Base-by-base conservation (phyloP, 2,329 filamentous ascomycete genomes). In the Fusarium sp. region DNA sequence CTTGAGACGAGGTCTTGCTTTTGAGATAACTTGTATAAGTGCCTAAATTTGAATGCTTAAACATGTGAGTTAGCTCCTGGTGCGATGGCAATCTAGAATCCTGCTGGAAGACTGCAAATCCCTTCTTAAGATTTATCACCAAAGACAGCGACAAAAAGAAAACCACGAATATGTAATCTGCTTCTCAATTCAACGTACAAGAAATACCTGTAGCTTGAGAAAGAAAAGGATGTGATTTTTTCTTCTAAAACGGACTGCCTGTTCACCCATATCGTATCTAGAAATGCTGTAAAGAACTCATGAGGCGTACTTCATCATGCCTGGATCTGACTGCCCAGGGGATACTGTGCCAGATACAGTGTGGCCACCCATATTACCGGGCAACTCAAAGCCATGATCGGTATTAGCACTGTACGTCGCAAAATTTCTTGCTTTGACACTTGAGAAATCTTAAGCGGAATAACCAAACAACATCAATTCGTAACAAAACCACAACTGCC, bases 351-450 rank as follows among this genome's bases (percentile, higher is more conserved):
- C 0, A 0, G 15, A 4, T 0, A 70, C 69, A 49, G 71, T 73
- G 50, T n/a, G 11, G 14, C 27, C 5, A 6, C 4, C 11, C 6
- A 6, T 5, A 3, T 2, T 1, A 1, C 3, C 4, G 20, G 6
- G 20, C 7, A 2, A 30, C 20, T 6, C 6, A 3, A 4, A 48
- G 6, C 44, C 51, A 66, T 61, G 62, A 61, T 59, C 30, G 25
- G 11, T 32, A 25, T 30, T 25, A 30, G 25, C 72, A 74, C 72
- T 73, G 72, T 74, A 56, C 56, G 25, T 37, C 17, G 40, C 62
- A 57, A 73, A 73, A 71, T 66, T 73, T 73, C 69, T 73, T 70
- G 41, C 44, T 44, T 55, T 53, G 35, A 56, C 51, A 35, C 27
- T 45, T 11, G 30, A 49, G 45, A 70, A 70, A 44, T 65, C 62